Evolutionary conservation across 257 asterid species (phyloP).

Genomic region (Plantago elongata): DNA sequence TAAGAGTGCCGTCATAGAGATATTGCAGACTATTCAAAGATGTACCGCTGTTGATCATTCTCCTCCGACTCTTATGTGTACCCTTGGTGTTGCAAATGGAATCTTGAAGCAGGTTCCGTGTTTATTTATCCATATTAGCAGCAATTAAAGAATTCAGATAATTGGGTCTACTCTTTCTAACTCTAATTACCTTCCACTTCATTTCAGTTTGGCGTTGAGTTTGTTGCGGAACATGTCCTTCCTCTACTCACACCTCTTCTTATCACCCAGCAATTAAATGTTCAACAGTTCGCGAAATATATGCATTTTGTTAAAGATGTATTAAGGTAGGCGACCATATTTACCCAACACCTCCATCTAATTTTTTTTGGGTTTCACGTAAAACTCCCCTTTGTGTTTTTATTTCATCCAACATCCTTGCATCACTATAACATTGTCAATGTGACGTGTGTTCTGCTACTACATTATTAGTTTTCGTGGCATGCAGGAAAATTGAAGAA

Average conservation of each 20-base stretch:
- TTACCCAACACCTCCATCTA: not conserved
- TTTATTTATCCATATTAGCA: constrained; percentile 7
- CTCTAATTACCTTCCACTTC: constrained; percentile 20
- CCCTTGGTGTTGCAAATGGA: constrained; percentile 91
- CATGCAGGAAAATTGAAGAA: constrained; percentile 85
- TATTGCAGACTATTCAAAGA: constrained; percentile 83
- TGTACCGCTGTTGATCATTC: constrained; percentile 98
- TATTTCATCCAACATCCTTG: not conserved
- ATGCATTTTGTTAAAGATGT: constrained; percentile 90
- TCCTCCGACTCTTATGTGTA: constrained; percentile 99
- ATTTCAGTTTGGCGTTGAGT: constrained; percentile 84
- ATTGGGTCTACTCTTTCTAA: constrained; percentile 8
- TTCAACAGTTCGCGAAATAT: constrained; percentile 95
- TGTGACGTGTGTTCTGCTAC: constrained; percentile 1
- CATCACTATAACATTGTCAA: not conserved
- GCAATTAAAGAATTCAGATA: constrained; percentile 6
- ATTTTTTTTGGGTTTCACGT: not conserved
- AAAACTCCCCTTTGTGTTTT: not conserved
- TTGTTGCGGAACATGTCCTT: constrained; percentile 83
- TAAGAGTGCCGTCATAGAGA: constrained; percentile 63
- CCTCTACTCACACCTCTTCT: constrained; percentile 87
- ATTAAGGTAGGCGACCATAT: constrained; percentile 54
- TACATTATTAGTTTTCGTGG: constrained; percentile 1
- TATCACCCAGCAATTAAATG: constrained; percentile 83
- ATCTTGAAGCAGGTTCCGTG: constrained; percentile 75